phyloP scores from a whole-genome alignment of 805 yeast genomes.

The Kuraishia piskuri region DNA sequence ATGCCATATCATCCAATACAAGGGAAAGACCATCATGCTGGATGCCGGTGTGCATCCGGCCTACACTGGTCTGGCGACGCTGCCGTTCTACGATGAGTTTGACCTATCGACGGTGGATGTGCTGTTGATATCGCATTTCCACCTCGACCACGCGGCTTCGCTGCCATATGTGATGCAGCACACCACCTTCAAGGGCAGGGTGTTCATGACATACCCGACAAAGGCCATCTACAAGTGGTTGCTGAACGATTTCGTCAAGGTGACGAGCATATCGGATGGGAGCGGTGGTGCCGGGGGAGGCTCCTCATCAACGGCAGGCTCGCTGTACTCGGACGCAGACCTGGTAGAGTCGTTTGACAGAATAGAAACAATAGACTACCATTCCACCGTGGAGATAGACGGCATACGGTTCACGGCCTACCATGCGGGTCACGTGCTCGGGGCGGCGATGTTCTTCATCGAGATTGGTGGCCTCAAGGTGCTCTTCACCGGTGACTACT shows the following conservation, averaged over 20 bases:
- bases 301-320: conserved; percentile 23
- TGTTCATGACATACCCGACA: conserved; percentile 98
- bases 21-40: conserved; percentile 91
- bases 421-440: conserved; percentile 99
- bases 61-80: conserved; percentile 74
- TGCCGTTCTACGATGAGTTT: conserved; percentile 94
- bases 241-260: conserved; percentile 87
- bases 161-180: conserved; percentile 97
- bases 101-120: conserved; percentile 85
- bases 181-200: conserved; percentile 89
- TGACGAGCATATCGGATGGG: conserved; percentile 48
- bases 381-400: conserved; percentile 88
- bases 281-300: conserved; percentile 35
- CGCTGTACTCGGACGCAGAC: conserved; percentile 85
- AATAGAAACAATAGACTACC: conserved; percentile 92
- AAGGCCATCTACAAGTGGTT: conserved; percentile 97
- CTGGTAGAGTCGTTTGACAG: conserved; percentile 76
- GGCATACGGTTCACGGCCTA: conserved; percentile 95
- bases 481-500: conserved; percentile 93
- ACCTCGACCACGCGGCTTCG: conserved; percentile 96
- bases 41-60: conserved; percentile 99
- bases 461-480: conserved; percentile 90
- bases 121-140: conserved; percentile 87
- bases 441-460: conserved; percentile 95
- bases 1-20: conserved; percentile 85